Conservation (phyloP, 129 eudicot genomes). For the Cynara cardunculus region DNA sequence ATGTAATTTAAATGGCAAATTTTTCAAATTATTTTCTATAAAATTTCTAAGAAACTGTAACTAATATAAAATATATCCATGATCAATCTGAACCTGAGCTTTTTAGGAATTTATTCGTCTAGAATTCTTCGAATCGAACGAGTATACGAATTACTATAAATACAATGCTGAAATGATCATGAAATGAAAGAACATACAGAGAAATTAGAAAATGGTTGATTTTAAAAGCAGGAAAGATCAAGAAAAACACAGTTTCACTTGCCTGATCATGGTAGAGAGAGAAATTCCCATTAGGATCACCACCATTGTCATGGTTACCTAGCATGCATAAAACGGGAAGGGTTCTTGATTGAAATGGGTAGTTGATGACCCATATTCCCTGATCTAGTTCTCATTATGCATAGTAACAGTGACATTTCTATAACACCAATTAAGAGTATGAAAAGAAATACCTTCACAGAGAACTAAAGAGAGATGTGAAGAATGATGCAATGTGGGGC, state of each 20-base stretch:
- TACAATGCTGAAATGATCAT: neutral
- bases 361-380: conserved; percentile 13
- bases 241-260: neutral
- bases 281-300: neutral
- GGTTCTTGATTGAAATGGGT: conserved; percentile 3
- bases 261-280: conserved; percentile 11
- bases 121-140: neutral
- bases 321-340: conserved; percentile 11
- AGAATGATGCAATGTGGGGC: neutral
- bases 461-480: neutral
- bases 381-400: neutral
- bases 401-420: neutral
- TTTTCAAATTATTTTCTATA: neutral
- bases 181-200: neutral
- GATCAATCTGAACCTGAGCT: neutral
- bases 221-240: conserved; percentile 1
- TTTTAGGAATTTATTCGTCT: neutral
- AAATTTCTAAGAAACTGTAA: too few relatives aligned
- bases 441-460: neutral
- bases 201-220: neutral
- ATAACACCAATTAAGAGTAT: neutral
- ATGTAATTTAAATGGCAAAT: neutral
- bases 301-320: neutral
- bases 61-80: too few relatives aligned
- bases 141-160: neutral